Percentiles rank a stretch among this genome's conserved stretches.
Conservation (phyloP, 164 flowering plant genomes). For the Dillenia suffruticosa region DNA sequence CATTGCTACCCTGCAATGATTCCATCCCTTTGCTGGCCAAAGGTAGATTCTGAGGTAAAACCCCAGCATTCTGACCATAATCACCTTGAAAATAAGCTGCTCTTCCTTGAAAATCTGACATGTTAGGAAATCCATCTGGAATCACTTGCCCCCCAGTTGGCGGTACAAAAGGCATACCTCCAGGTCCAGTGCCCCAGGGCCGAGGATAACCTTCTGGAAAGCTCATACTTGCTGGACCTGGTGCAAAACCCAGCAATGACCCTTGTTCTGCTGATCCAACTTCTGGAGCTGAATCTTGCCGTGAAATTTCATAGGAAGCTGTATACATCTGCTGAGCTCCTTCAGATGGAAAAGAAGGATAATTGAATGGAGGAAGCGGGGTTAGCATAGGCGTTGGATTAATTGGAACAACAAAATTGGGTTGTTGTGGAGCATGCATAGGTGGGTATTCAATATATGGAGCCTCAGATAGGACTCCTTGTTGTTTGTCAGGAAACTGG, state of each 20-base stretch:
- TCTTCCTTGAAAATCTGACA: slow-evolving; percentile 45
- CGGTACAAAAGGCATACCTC: slow-evolving; percentile 35
- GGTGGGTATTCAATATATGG: slow-evolving; percentile 43
- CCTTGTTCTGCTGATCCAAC: slow-evolving; percentile 62
- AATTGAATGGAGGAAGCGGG: slow-evolving; percentile 50
- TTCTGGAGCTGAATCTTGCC: slow-evolving; percentile 48
- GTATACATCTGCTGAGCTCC: slow-evolving; percentile 54
- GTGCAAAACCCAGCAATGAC: slow-evolving; percentile 60
- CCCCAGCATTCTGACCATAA: slow-evolving; percentile 37
- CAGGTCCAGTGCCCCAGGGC: slow-evolving; percentile 50
- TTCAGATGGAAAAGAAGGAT: slow-evolving; percentile 50
- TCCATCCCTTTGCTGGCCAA: slow-evolving; percentile 33
- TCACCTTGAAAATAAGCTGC: slow-evolving; percentile 46
- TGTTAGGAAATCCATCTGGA: slow-evolving; percentile 36
- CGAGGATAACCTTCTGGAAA: slow-evolving; percentile 44
- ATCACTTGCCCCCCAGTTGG: slow-evolving; percentile 33
- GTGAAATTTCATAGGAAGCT: slow-evolving; percentile 45
- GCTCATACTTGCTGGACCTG: slow-evolving; percentile 36
- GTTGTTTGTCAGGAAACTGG: slow-evolving; percentile 47
- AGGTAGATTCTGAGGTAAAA: slow-evolving; percentile 24
- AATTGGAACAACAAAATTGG: slow-evolving; percentile 46
- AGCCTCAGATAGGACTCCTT: slow-evolving; percentile 31
- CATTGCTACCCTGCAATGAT: slow-evolving; percentile 28
- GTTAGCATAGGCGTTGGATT: slow-evolving; percentile 33
- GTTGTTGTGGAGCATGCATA: slow-evolving; percentile 40